A percentile compares a stretch with the other conserved stretches of the same genome.
These are phyloP conservation scores for Fusarium metavorans DNA, from an alignment of 2,329 filamentous ascomycete genomes.

Conservation along the genomic window DNA sequence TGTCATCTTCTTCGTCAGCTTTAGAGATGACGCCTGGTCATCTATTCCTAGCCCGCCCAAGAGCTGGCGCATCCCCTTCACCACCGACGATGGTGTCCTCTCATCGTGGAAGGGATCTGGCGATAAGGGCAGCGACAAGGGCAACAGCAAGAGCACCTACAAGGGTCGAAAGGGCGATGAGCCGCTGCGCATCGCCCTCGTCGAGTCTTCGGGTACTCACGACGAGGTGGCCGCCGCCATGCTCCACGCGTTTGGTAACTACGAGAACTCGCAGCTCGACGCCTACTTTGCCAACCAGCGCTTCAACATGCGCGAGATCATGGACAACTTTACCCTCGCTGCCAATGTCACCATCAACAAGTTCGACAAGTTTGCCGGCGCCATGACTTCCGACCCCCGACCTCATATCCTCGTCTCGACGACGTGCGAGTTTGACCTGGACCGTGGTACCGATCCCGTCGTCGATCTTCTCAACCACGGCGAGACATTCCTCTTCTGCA, in stretches of 20 bases:
- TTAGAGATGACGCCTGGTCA: constrained; percentile 37
- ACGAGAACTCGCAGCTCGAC: constrained; percentile 33
- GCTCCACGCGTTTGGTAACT: constrained; percentile 42
- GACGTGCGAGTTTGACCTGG: constrained; percentile 46
- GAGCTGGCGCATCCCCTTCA: constrained; percentile 42
- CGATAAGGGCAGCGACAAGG: constrained; percentile 2
- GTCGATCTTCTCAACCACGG: constrained; percentile 35
- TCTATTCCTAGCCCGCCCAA: constrained; percentile 33
- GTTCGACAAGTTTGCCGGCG: constrained; percentile 29
- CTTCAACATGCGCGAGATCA: constrained; percentile 44
- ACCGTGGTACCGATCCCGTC: constrained; percentile 26
- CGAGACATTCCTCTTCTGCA: constrained; percentile 44
- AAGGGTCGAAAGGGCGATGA: constrained; percentile 15
- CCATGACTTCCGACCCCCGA: constrained; percentile 14
- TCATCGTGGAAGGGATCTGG: constrained; percentile 33
- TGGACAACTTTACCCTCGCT: constrained; percentile 41
- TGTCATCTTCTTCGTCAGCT: constrained; percentile 35
- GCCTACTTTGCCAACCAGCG: constrained; percentile 42
- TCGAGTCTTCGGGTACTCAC: constrained; percentile 44
- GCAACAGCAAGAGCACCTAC: neutral
- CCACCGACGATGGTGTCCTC: constrained; percentile 40
- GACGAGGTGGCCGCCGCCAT: constrained; percentile 45
- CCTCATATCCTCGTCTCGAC: constrained; percentile 46
- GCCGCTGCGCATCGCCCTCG: constrained; percentile 41
- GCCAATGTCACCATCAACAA: constrained; percentile 32